Evolutionary conservation across 1,284 basidiomycete genomes (phyloP), one percentile per base, ranked within the genome.

Genomic region (Moniliophthora roreri): DNA sequence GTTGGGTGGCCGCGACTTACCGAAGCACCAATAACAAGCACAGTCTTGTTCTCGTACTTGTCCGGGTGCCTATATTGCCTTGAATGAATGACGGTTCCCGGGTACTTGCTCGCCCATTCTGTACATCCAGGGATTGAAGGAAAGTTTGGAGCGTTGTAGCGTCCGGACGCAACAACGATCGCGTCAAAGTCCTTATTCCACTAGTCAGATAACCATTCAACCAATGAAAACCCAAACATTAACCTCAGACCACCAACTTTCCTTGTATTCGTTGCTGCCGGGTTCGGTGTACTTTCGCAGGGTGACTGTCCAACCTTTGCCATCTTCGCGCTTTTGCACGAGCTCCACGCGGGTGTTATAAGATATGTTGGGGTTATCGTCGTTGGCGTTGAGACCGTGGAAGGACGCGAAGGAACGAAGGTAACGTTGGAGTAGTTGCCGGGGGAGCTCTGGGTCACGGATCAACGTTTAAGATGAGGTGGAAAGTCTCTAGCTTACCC

Each of bases 291-390:
- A 62, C 11, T 61, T 62, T 60, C 69, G 74, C 20, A 69, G 59
- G 48, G 67, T 72, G 34, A 71, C 59, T 5, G 62, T 72, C 78
- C 67, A 80, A 20, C 70, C 74, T 37, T 67, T 69, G 2, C 62
- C 57, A 48, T 68, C 64, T 21, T 69, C 58, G 4, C 63, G 62
- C 55, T 79, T 79, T 50, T 75, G 67, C 7, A 74, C 67, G 2
- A 62, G 66, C 58, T 81, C 79, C 0, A 81, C 78, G 0, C 79
- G 72, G 0, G 80, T 81, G 58, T 77, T 74, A 62, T 75, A 80
- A 0, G 67, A 68, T 1, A 70, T 62, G n/a, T 72, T 56, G 0
- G 68, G 65, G 52, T 69, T 75, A 5, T 63, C 61, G 51, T 78
- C 76, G 51, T 76, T 74, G 52, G 65, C 69, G 52, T 78, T 77